phyloP scores from a whole-genome alignment of 441 rosid genomes.

The Dalechampia spathulata region DNA sequence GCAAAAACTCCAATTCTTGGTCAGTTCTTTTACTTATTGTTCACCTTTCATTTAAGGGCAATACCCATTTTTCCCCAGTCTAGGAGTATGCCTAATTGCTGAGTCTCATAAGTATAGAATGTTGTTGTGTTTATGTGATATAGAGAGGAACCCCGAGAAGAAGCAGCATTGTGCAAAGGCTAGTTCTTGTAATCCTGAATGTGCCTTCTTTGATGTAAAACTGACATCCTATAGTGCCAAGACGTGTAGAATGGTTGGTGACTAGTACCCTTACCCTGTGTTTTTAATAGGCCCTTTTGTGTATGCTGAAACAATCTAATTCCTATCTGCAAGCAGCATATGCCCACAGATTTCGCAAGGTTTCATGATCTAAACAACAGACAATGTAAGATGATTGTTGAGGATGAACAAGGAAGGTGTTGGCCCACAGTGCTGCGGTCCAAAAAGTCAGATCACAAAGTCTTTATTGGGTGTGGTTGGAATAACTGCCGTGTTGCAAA shows the following conservation, averaged over 20 bases:
- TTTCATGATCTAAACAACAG: neutral
- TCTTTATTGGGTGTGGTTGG: constrained; percentile 13
- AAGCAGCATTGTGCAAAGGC: neutral
- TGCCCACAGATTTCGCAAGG: constrained; percentile 1
- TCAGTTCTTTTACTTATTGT: neutral
- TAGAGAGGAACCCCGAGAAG: neutral
- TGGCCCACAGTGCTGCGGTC: constrained; percentile 3
- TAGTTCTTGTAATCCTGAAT: neutral
- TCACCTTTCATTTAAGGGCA: neutral
- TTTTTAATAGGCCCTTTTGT: neutral
- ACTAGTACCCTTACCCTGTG: neutral
- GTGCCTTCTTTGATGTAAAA: neutral
- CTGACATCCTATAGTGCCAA: neutral
- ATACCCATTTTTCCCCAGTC: too few species aligned
- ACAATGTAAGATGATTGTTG: constrained; percentile 4
- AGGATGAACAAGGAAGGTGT: constrained; percentile 8
- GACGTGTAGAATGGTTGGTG: neutral
- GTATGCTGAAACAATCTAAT: neutral
- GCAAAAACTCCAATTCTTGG: neutral
- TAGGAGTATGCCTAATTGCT: too few species aligned
- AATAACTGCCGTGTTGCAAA: neutral
- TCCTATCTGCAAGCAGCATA: constrained; percentile 8
- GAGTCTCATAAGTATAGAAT: neutral
- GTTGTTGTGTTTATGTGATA: neutral
- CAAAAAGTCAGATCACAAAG: neutral